Evolutionary conservation across 306 rosid species (phyloP), one percentile per base, ranked within the genome.

Genomic region (Notholithocarpus densiflorus): DNA sequence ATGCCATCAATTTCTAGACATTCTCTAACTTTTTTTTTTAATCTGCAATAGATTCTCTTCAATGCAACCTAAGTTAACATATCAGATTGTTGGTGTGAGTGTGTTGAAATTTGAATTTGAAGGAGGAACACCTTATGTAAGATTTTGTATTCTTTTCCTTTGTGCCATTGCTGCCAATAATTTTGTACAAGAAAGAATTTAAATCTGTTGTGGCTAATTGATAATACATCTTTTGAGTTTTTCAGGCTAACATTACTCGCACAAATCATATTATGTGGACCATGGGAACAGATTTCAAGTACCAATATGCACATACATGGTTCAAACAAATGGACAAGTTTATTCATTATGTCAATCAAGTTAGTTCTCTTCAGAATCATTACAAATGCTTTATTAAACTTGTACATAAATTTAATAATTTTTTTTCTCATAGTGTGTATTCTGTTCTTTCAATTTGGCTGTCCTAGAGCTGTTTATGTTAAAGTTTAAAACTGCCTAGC

Each of bases 201-300:
- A 88, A 84, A 74, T 76, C 26, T 17, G 10, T 48, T 48, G 17
- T 48, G 53, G 53, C 53, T 48, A 10, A 13, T 13, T 2, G 15
- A 48, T 2, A 48, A 48, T 48, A 48, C 53, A 12, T 7, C 45
- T 7, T 78, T 10, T 55, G 62, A 48, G 77, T 51, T 72, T 85
- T 53, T 83, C 97, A 95, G 99, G 98, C 98, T 29, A 95, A 93
- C 80, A 80, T 91, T 54, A 95, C 97, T 40, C 96, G 98, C 31
- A 93, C 97, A 77, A 93, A 93, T 83, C 99, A 93, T 80, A 69
- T 93, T 82, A 95, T 95, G 99, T 95, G 96, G 96, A 95, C 99
- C 21, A 95, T 95, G 99, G 99, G 99, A 84, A 95, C 97, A 27
- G 99, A 95, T 91, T 95, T 95, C 83, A 91, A 87, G 87, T 95